phyloP scores from a whole-genome alignment of 2,329 filamentous ascomycete species.

The Neofusicoccum ribis region DNA sequence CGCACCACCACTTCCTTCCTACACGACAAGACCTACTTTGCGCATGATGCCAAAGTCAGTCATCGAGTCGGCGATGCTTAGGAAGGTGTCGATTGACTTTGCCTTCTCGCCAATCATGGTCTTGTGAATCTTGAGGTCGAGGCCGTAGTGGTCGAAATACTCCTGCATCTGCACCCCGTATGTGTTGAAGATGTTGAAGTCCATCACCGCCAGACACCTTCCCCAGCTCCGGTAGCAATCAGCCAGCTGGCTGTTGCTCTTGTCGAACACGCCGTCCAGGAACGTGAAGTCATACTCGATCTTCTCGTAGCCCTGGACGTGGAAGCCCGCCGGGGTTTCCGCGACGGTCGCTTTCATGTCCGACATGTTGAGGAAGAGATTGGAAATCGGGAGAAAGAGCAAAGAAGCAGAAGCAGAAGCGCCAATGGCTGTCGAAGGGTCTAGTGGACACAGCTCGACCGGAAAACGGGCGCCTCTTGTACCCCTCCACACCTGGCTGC shows the following conservation, averaged over 20 bases:
- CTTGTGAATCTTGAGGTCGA: slow-evolving; percentile 66
- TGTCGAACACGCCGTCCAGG: slow-evolving; percentile 67
- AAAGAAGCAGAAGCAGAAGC: slow-evolving; percentile 10
- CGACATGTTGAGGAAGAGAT: slow-evolving; percentile 56
- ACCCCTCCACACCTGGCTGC: neutral
- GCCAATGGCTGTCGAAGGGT: neutral
- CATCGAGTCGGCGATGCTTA: slow-evolving; percentile 72
- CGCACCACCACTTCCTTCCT: slow-evolving; percentile 21
- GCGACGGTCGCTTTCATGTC: slow-evolving; percentile 67
- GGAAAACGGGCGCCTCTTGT: slow-evolving; percentile 6
- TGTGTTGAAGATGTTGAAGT: slow-evolving; percentile 68
- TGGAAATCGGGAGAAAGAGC: slow-evolving; percentile 18
- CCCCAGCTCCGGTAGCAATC: slow-evolving; percentile 66
- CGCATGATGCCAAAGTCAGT: slow-evolving; percentile 70
- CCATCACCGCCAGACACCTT: slow-evolving; percentile 67
- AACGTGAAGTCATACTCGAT: slow-evolving; percentile 76
- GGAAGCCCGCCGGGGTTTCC: slow-evolving; percentile 65
- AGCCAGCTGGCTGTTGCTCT: slow-evolving; percentile 61
- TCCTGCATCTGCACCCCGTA: slow-evolving; percentile 66
- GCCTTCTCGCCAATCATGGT: slow-evolving; percentile 75
- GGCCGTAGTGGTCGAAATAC: slow-evolving; percentile 66
- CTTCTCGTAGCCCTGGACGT: slow-evolving; percentile 73
- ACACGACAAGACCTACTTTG: slow-evolving; percentile 46
- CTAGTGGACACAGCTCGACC: neutral
- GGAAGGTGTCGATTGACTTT: slow-evolving; percentile 69